Evolutionary conservation across 495 filamentous ascomycete genomes (phyloP).

Genomic region (Hypomontagnella monticulosa): DNA sequence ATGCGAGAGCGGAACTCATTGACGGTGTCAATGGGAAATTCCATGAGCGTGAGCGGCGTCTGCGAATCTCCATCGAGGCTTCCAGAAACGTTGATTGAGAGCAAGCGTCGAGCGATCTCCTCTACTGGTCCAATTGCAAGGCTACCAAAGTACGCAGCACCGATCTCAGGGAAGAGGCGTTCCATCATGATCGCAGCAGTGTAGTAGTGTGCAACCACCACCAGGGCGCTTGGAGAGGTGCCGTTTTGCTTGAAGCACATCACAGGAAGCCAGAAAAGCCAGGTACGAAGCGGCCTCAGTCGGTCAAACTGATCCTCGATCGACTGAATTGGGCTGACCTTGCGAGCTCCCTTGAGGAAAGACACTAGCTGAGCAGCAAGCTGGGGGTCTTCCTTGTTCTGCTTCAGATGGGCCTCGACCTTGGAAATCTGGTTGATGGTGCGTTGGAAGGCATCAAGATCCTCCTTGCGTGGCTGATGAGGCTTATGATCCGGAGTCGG

Average conservation of each 20-base stretch:
- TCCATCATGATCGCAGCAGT: constrained; percentile 87
- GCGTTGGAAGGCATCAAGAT: constrained; percentile 71
- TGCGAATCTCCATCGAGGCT: constrained; percentile 56
- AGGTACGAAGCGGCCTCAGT: constrained; percentile 83
- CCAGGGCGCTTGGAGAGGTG: constrained; percentile 70
- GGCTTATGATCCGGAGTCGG: constrained; percentile 66
- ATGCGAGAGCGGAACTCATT: constrained; percentile 67
- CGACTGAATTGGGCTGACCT: constrained; percentile 75
- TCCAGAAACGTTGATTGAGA: constrained; percentile 57
- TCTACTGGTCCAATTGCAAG: constrained; percentile 78
- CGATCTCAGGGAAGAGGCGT: constrained; percentile 89
- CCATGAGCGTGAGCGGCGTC: constrained; percentile 66
- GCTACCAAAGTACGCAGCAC: constrained; percentile 84
- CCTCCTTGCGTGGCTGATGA: constrained; percentile 69
- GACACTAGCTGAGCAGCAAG: constrained; percentile 80
- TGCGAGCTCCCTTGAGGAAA: constrained; percentile 81
- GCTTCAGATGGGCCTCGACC: constrained; percentile 74
- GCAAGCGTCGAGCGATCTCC: constrained; percentile 74
- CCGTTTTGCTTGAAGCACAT: constrained; percentile 67
- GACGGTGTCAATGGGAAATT: constrained; percentile 70
- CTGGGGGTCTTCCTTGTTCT: constrained; percentile 76
- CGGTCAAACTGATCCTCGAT: constrained; percentile 87
- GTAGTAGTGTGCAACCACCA: constrained; percentile 92
- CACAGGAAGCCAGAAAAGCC: constrained; percentile 95
- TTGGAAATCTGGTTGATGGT: constrained; percentile 75